Percentiles rank a stretch among this genome's conserved stretches.
phyloP scores from a whole-genome alignment of 2,329 filamentous ascomycete genomes.

The Blastomyces gilchristii region DNA sequence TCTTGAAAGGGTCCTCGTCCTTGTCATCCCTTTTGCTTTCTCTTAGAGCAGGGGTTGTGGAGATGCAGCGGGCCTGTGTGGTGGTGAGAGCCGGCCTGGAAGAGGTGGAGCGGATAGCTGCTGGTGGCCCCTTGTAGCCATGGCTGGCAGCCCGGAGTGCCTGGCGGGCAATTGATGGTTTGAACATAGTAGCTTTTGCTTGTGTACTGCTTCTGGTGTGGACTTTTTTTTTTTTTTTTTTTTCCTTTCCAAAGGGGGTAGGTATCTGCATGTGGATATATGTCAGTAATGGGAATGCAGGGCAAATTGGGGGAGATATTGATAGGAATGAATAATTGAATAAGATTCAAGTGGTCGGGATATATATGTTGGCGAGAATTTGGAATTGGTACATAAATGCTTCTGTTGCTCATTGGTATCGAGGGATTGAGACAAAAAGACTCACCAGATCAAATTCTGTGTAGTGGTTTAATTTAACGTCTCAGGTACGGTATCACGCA shows the following conservation, averaged over 20 bases:
- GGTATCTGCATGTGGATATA: not conserved
- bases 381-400: not conserved
- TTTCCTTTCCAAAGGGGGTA: not conserved
- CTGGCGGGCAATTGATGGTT: constrained; percentile 20
- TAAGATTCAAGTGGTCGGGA: not conserved
- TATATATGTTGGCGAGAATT: not conserved
- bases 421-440: not conserved
- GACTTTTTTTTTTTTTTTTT: not conserved
- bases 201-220: not conserved
- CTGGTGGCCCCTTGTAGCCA: constrained; percentile 10
- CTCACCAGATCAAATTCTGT: not conserved
- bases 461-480: not conserved
- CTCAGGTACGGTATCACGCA: not conserved
- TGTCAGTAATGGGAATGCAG: not conserved
- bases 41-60: not conserved
- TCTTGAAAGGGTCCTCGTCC: constrained; percentile 1
- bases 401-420: not conserved
- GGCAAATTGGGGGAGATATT: not conserved
- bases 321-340: not conserved
- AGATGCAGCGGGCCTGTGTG: constrained; percentile 7
- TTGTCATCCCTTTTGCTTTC: not conserved
- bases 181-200: constrained; percentile 21
- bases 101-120: constrained; percentile 6
- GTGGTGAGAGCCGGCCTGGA: constrained; percentile 13
- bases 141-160: constrained; percentile 20